Evolutionary conservation across 306 rosid species (phyloP).

Genomic region (Arachis stenosperma): DNA sequence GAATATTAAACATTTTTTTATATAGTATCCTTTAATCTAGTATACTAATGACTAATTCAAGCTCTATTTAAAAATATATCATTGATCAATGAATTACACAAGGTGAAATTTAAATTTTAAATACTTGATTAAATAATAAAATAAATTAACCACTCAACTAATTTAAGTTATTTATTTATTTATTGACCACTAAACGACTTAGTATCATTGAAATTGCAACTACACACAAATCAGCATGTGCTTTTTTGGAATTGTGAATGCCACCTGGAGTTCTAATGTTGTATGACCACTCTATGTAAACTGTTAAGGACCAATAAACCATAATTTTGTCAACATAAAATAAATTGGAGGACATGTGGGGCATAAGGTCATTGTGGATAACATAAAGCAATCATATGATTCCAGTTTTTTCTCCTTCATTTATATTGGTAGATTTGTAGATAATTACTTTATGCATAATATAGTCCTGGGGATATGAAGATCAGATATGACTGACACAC

Average conservation of each 20-base stretch:
- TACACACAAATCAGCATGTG: conserved; percentile 25
- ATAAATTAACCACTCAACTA: too few relatives aligned
- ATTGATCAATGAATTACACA: too few relatives aligned
- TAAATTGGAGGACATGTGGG: conserved; percentile 43
- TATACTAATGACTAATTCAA: background rate
- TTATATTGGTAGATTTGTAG: background rate
- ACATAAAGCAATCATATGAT: conserved; percentile 23
- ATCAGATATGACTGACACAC: background rate
- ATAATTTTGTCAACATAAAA: conserved; percentile 46
- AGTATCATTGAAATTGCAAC: conserved; percentile 2
- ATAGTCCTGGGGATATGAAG: background rate
- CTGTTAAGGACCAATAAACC: conserved; percentile 41
- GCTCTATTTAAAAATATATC: too few relatives aligned
- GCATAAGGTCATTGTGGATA: background rate
- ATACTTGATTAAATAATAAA: too few relatives aligned
- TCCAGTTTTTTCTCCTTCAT: conserved; percentile 24
- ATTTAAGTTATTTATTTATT: too few relatives aligned
- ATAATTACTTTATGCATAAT: background rate
- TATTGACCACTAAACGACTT: too few relatives aligned
- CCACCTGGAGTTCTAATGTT: too few relatives aligned
- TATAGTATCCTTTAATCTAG: background rate
- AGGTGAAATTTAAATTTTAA: too few relatives aligned
- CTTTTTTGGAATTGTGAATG: conserved; percentile 42
- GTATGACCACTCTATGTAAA: conserved; percentile 2
- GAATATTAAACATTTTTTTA: too few relatives aligned